Evolutionary conservation across 78 protist species (phyloP).

Genomic region (Ministeria vibrans): DNA sequence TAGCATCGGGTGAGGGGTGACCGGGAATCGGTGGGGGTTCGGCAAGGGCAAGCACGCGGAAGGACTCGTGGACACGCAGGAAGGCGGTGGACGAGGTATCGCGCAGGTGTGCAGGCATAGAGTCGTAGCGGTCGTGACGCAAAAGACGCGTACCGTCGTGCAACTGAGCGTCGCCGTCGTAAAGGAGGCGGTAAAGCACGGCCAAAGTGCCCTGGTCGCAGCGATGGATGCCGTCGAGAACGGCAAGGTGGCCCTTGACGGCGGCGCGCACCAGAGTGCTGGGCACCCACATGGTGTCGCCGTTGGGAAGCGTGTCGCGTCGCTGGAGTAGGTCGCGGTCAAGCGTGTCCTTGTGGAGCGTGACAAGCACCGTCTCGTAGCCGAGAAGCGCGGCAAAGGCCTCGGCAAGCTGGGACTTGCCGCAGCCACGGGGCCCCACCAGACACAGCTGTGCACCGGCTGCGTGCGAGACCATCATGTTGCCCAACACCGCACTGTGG

Average conservation of each 20-base stretch:
- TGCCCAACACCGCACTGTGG: neutral
- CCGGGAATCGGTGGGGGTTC: slow-evolving; percentile 15
- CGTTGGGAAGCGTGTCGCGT: slow-evolving; percentile 25
- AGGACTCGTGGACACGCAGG: slow-evolving; percentile 43
- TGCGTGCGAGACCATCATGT: slow-evolving; percentile 12
- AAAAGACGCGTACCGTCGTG: slow-evolving; percentile 48
- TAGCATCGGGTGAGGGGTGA: neutral
- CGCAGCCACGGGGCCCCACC: slow-evolving; percentile 25
- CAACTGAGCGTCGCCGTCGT: slow-evolving; percentile 12
- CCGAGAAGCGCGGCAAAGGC: slow-evolving; percentile 17
- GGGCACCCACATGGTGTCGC: slow-evolving; percentile 52
- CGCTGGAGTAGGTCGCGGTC: slow-evolving; percentile 41
- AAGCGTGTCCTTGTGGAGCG: slow-evolving; percentile 50
- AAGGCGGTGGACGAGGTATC: neutral
- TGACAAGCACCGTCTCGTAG: neutral
- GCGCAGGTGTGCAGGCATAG: neutral
- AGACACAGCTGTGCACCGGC: slow-evolving; percentile 8
- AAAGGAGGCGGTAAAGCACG: slow-evolving; percentile 6
- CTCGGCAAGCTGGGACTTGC: slow-evolving; percentile 16
- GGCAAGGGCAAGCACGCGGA: slow-evolving; percentile 51
- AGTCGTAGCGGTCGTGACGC: neutral
- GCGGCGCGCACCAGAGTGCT: slow-evolving; percentile 50
- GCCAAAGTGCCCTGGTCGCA: slow-evolving; percentile 10
- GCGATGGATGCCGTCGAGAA: slow-evolving; percentile 60
- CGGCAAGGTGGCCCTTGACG: slow-evolving; percentile 26